phyloP scores from a whole-genome alignment of 2,329 filamentous ascomycete species.

The Thyridium curvatum region DNA sequence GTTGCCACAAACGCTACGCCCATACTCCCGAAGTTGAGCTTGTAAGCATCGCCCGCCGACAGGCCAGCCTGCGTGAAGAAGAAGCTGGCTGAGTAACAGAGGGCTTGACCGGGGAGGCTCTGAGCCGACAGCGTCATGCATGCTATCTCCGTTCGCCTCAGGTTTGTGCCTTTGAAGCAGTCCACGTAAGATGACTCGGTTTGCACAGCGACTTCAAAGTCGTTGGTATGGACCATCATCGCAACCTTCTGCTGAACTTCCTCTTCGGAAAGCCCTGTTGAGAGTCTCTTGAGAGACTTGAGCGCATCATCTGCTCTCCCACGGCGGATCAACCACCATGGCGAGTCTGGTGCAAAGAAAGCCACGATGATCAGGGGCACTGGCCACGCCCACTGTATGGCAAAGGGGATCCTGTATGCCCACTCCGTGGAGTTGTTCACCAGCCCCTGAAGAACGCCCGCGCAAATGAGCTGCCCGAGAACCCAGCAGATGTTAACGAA shows the following conservation, averaged over 20 bases:
- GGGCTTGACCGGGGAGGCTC: constrained; percentile 22
- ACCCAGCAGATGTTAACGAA: constrained; percentile 72
- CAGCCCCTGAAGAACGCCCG: constrained; percentile 65
- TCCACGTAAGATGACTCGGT: constrained; percentile 35
- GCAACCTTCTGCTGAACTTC: constrained; percentile 24
- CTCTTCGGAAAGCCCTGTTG: constrained; percentile 9
- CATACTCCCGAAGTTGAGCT: constrained; percentile 24
- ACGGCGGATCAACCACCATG: constrained; percentile 71
- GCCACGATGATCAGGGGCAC: constrained; percentile 60
- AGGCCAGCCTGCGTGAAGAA: constrained; percentile 26
- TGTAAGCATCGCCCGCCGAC: constrained; percentile 25
- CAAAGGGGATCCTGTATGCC: constrained; percentile 63
- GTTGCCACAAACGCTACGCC: constrained; percentile 12
- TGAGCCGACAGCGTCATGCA: constrained; percentile 29
- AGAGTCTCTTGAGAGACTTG: constrained; percentile 40
- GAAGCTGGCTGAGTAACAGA: constrained; percentile 28
- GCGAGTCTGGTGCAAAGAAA: constrained; percentile 62
- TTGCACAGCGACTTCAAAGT: constrained; percentile 30
- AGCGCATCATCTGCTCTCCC: constrained; percentile 61
- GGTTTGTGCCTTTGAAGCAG: constrained; percentile 38
- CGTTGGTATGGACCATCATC: constrained; percentile 38
- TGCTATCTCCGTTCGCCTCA: constrained; percentile 36
- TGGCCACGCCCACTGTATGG: constrained; percentile 71
- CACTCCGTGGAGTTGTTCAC: constrained; percentile 38
- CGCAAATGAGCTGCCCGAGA: constrained; percentile 64